A percentile compares a stretch with the other conserved stretches of the same genome.
These are phyloP conservation scores for Pterula multifida DNA, from an alignment of 1,284 basidiomycete species.

Conservation along the genomic window DNA sequence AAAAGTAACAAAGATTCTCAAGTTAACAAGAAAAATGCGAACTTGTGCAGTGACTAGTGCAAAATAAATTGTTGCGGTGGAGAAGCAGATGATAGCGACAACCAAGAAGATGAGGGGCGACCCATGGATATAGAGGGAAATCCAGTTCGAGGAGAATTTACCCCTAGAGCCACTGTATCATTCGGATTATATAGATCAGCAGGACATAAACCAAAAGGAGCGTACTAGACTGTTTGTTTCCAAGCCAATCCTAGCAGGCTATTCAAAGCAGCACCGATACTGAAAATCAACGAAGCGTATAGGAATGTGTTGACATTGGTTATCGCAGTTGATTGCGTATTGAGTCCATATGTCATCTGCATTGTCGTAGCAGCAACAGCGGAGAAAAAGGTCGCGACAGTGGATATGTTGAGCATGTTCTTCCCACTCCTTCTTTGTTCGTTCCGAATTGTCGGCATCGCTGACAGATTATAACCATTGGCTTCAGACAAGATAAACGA, in stretches of 20 bases:
- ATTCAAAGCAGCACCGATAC: constrained; percentile 48
- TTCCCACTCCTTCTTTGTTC: constrained; percentile 42
- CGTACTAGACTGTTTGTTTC: constrained; percentile 54
- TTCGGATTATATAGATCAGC: constrained; percentile 42
- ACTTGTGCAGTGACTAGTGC: constrained; percentile 38
- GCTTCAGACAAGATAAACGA: neutral
- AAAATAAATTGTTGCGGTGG: constrained; percentile 40
- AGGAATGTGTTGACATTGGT: constrained; percentile 41
- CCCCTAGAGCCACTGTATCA: constrained; percentile 16
- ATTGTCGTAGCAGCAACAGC: constrained; percentile 45
- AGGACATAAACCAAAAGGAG: constrained; percentile 9
- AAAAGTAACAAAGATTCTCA: neutral
- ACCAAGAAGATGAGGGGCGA: constrained; percentile 32
- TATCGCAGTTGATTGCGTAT: constrained; percentile 19
- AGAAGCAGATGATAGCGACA: constrained; percentile 46
- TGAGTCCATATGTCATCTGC: constrained; percentile 22
- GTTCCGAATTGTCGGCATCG: constrained; percentile 49
- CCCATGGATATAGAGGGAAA: neutral
- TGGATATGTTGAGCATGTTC: constrained; percentile 41
- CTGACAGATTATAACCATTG: constrained; percentile 16
- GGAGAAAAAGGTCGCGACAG: constrained; percentile 41
- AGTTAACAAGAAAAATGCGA: constrained; percentile 3
- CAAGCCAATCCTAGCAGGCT: constrained; percentile 43
- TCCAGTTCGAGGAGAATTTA: constrained; percentile 30
- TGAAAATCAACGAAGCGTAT: constrained; percentile 51